A percentile compares a stretch with the other conserved stretches of the same genome.
These are phyloP conservation scores for Eutypa lata DNA, from an alignment of 2,329 filamentous ascomycete species.

Conservation along the genomic window DNA sequence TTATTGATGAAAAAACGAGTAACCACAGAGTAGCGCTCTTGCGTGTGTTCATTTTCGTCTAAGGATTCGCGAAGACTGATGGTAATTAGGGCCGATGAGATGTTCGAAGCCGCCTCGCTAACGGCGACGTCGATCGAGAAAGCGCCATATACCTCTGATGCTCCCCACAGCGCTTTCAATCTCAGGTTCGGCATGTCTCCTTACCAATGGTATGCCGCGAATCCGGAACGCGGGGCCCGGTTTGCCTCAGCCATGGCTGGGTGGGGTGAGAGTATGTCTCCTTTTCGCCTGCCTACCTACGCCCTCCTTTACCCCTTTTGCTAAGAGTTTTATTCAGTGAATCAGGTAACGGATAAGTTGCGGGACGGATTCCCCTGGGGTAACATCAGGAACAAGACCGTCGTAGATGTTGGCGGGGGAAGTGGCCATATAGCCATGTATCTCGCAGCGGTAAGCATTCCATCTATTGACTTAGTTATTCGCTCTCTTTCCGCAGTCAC, in stretches of 20 bases:
- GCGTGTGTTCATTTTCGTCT: too few relatives aligned
- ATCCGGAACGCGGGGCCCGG: slow-evolving; percentile 5
- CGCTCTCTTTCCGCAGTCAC: background rate
- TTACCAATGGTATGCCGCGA: slow-evolving; percentile 8
- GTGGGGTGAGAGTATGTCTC: slow-evolving; percentile 7
- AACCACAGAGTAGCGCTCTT: too few relatives aligned
- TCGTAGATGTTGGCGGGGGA: slow-evolving; percentile 30
- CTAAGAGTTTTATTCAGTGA: too few relatives aligned
- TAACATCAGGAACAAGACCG: slow-evolving; percentile 16
- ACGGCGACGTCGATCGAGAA: slow-evolving; percentile 5
- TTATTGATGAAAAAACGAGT: too few relatives aligned
- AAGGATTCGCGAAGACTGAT: too few relatives aligned
- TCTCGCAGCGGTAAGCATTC: slow-evolving; percentile 20
- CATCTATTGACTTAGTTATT: background rate
- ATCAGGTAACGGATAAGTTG: slow-evolving; percentile 24
- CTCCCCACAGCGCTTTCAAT: slow-evolving; percentile 7
- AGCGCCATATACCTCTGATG: slow-evolving; percentile 1
- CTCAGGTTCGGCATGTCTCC: slow-evolving; percentile 7
- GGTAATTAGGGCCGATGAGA: slow-evolving; percentile 12
- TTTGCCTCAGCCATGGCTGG: slow-evolving; percentile 12
- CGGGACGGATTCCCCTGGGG: slow-evolving; percentile 25
- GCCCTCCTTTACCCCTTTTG: background rate
- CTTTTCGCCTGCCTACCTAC: background rate
- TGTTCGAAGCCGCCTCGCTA: slow-evolving; percentile 8
- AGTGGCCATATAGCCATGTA: slow-evolving; percentile 19